Evolutionary conservation across 306 rosid genomes (phyloP), one percentile per base, ranked within the genome.

Genomic region (Casuarina glauca): DNA sequence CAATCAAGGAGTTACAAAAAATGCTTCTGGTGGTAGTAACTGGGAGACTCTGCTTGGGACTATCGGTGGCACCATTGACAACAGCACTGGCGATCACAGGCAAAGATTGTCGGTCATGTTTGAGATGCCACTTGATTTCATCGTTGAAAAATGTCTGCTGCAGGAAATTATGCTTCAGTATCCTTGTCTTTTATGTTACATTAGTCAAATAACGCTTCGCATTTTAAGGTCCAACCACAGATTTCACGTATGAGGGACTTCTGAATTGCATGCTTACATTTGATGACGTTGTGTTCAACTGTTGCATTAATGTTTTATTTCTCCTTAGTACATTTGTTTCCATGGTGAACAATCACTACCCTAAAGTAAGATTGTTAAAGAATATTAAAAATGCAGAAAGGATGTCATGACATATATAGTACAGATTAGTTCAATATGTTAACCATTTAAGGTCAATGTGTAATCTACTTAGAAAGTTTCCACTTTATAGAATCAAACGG

Each of bases 111-210:
- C 71, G 19, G 81, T 82, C 79, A 76, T 78, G 70, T 91, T 91
- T 81, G 93, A 89, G 84, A 82, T 89, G 44, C 99, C 97, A 44
- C 97, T 93, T 73, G 99, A 95, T 73, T 89, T 86, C 70, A 88
- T 95, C 74, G 86, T 95, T 70, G 92, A 92, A 85, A 95, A 91
- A 91, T 95, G 97, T 90, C 84, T 95, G 66, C 79, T 85, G 76
- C 96, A 92, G 88, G 98, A 91, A 84, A 91, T 95, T 80, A 85
- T 87, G 82, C 91, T 92, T 83, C 98, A 91, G 98, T 92, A 95
- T 95, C 97, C 97, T 88, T 83, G 48, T 67, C 63, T 84, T 48
- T 9, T 74, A 8, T 79, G 74, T 74, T 82, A 66, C 17, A 46
- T 76, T 71, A 16, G 83, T 62, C 69, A 45, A 52, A 76, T 35